Evolutionary conservation across 495 filamentous ascomycete genomes (phyloP).

Genomic region (Hypoxylon fuscum): DNA sequence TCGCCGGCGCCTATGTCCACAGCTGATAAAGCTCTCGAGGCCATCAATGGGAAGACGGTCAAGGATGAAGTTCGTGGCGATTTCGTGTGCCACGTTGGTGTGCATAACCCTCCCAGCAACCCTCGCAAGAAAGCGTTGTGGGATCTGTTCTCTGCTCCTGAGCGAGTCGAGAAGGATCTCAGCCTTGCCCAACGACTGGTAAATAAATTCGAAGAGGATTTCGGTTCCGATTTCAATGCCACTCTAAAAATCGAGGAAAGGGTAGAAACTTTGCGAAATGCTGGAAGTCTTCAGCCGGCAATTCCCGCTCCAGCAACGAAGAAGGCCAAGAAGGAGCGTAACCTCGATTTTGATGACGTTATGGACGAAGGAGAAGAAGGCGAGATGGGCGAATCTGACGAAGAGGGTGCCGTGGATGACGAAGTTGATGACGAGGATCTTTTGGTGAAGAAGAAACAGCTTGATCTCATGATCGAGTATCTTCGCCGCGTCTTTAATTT

Average conservation of each 20-base stretch:
- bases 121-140: slow-evolving; percentile 96
- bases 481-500: slow-evolving; percentile 96
- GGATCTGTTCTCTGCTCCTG: slow-evolving; percentile 92
- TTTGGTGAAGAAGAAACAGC: slow-evolving; percentile 92
- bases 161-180: slow-evolving; percentile 86
- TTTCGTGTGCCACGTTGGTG: slow-evolving; percentile 96
- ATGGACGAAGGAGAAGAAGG: slow-evolving; percentile 77
- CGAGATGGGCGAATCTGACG: slow-evolving; percentile 70
- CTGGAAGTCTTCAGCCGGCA: slow-evolving; percentile 77
- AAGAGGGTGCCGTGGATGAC: slow-evolving; percentile 81
- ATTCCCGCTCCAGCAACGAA: slow-evolving; percentile 65
- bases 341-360: slow-evolving; percentile 71
- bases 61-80: slow-evolving; percentile 91
- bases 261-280: slow-evolving; percentile 78
- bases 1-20: slow-evolving; percentile 57
- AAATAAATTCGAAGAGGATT: slow-evolving; percentile 80
- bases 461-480: slow-evolving; percentile 96
- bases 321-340: slow-evolving; percentile 65
- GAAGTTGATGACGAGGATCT: slow-evolving; percentile 89
- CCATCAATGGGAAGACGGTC: slow-evolving; percentile 95
- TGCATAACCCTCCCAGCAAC: slow-evolving; percentile 86
- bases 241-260: slow-evolving; percentile 81
- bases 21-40: slow-evolving; percentile 86
- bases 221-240: slow-evolving; percentile 76
- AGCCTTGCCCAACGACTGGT: slow-evolving; percentile 79